phyloP scores from a whole-genome alignment of 2,329 filamentous ascomycete species.

The Pyricularia pennisetigena region DNA sequence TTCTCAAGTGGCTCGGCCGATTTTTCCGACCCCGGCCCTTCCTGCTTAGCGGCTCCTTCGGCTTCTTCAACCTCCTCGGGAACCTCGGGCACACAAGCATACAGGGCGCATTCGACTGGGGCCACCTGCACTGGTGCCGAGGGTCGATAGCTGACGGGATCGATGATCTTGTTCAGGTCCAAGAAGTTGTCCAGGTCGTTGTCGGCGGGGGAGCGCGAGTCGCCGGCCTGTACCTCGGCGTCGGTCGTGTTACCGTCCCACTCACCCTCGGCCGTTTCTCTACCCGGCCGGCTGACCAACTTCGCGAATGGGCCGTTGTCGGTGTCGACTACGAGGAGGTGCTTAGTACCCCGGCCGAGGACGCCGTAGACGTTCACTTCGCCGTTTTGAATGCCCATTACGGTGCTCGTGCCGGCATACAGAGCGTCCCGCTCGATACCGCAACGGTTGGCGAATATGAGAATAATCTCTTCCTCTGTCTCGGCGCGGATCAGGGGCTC shows the following conservation, averaged over 20 bases:
- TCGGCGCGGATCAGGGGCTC: conserved; percentile 51
- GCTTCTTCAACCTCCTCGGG: neutral
- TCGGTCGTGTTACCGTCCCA: neutral
- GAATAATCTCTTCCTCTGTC: conserved; percentile 47
- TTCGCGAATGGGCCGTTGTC: conserved; percentile 31
- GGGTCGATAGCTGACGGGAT: neutral
- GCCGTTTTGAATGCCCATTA: conserved; percentile 55
- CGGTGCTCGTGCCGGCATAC: conserved; percentile 66
- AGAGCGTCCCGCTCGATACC: conserved; percentile 56
- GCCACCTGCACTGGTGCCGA: neutral
- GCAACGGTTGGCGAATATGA: conserved; percentile 62
- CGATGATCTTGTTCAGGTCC: neutral
- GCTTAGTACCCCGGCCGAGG: conserved; percentile 60
- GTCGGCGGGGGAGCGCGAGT: neutral
- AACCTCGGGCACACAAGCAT: neutral
- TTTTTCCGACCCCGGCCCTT: neutral
- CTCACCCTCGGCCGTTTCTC: neutral
- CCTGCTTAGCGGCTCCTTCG: neutral
- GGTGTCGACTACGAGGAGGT: conserved; percentile 60
- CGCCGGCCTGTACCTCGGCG: neutral
- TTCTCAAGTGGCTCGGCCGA: neutral
- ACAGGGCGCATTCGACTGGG: neutral
- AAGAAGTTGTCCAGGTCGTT: neutral
- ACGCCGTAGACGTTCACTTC: conserved; percentile 61
- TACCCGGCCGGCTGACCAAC: conserved; percentile 20